Base-by-base conservation (phyloP, 371 early-diverging fungal species). In the Mucor velutinosus region DNA sequence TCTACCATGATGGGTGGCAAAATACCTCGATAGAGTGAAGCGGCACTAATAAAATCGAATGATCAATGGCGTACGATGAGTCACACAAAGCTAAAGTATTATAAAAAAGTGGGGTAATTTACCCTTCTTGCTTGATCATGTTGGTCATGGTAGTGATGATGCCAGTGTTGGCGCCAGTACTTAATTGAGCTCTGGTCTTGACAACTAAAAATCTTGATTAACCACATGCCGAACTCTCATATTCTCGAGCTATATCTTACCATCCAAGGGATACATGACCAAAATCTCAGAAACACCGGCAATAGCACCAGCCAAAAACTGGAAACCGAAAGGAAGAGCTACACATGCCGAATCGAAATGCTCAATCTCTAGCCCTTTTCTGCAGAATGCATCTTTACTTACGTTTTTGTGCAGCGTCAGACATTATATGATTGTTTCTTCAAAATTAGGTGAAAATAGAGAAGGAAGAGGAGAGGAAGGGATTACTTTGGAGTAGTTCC, bases 191-290 rank as follows among this genome's bases (percentile, higher is more conserved):
- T 23, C 97, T 89, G n/a, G 98, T 97, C 81, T 98, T 98, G 74
- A 97, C 95, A 58, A 96, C 94, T 90, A 67, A 35, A 15, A 8
- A 0, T 25, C 8, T 19, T 2, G 12, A 2, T 30, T 62, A 35
- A 39, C 32, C 25, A 37, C 43, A 45, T 21, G 11, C 6, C 27
- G 5, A 11, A 14, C 0, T 3, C 10, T 3, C 1, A 11, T 12
- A 53, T 27, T 53, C 53, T 53, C 53, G 53, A 15, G 15, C 2
- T 14, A 7, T 51, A 30, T 23, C 51, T 78, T 87, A 89, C 90
- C 95, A 80, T 97, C 98, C 39, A 98, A 87, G n/a, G 99, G 99
- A 79, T 98, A 98, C 95, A 97, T 96, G 60, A 91, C 86, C 75
- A 95, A 83, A 72, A 98, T 97, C 82, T 98, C 99, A 33, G 95